Evolutionary conservation across 768 basidiomycete genomes (phyloP).

Genomic region (Obba rivulosa): DNA sequence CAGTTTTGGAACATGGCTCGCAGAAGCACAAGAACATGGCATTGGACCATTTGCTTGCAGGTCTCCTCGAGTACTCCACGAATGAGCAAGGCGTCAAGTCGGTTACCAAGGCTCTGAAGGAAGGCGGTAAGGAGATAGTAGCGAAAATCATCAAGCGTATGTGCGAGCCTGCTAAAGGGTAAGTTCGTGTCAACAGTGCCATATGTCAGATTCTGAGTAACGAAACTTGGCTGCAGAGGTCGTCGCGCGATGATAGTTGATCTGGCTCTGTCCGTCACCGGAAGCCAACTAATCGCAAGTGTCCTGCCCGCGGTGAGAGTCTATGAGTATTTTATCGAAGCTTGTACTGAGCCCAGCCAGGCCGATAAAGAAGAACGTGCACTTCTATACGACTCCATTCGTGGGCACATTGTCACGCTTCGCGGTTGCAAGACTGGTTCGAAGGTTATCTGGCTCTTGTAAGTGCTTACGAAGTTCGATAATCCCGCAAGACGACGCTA

Average conservation of each 20-base stretch:
- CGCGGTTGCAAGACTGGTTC: constrained; percentile 89
- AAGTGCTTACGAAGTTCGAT: constrained; percentile 16
- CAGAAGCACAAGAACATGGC: constrained; percentile 69
- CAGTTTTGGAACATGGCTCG: constrained; percentile 84
- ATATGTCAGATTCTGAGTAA: background rate
- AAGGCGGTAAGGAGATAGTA: constrained; percentile 72
- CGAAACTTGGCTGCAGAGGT: constrained; percentile 35
- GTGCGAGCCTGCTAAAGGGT: constrained; percentile 86
- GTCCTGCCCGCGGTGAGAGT: constrained; percentile 65
- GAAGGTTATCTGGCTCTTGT: constrained; percentile 89
- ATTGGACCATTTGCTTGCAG: constrained; percentile 69
- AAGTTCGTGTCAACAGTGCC: constrained; percentile 9
- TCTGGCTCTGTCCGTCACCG: constrained; percentile 75
- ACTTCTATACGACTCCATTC: constrained; percentile 77
- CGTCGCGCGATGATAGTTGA: constrained; percentile 85
- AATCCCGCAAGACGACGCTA: constrained; percentile 25
- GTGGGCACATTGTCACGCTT: constrained; percentile 85
- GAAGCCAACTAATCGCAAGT: constrained; percentile 81
- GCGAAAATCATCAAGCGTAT: constrained; percentile 72
- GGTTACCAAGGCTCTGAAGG: constrained; percentile 81
- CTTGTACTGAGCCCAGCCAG: constrained; percentile 30
- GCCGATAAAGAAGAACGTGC: constrained; percentile 85
- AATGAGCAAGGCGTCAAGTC: constrained; percentile 88
- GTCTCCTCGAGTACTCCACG: constrained; percentile 74
- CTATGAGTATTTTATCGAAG: background rate